Base-by-base conservation (phyloP, 371 early-diverging fungal genomes). In the Mortierella sp. region DNA sequence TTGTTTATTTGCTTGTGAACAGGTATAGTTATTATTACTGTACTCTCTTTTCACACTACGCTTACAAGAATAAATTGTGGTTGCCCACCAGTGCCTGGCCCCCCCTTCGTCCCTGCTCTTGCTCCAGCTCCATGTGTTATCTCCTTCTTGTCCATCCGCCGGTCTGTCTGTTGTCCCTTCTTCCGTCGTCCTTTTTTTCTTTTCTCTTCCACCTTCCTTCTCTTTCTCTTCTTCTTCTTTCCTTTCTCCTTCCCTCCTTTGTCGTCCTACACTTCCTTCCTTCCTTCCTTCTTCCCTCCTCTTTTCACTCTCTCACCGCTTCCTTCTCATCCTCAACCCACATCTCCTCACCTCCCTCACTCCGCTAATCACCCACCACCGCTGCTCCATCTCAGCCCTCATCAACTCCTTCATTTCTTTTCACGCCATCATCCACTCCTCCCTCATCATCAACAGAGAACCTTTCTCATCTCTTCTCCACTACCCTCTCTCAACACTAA, bases 381-480 rank as follows among this genome's bases (percentile, higher is more conserved):
- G 58, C 29, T 71, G 56, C 63, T 60, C 55, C 38, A 29, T 70
- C 78, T 63, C 41, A 65, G 65, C 65, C 41, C 16, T 32, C 16
- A 16, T 21, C 21, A 14, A 18, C 56, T 35, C 21, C 49, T 51
- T 51, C 54, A 54, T 54, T 8, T 38, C 7, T 16, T 63, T 38
- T 38, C 65, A 65, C 78, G 29, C 24, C 70, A 44, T 79, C 79
- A 44, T 70, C 60, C 27, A 12, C 27, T 58, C 58, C 32, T 3
- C 16, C n/a, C 18, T 60, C 60, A 60, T 60, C 60, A 32, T 60
- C 58, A 58, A 11, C 56, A 7, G 56, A 60, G 60, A 58, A 56
- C 0, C 41, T 27, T 79, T 70, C 44, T 63, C 5, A 11, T 35
- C 58, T 74, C 32, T 41, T 18, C 29, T 7, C 49, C 3, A 65